A percentile compares a stretch with the other conserved stretches of the same genome.
These are phyloP conservation scores for Hygrocybe coccinea DNA, from an alignment of 768 basidiomycete species.

Conservation along the genomic window DNA sequence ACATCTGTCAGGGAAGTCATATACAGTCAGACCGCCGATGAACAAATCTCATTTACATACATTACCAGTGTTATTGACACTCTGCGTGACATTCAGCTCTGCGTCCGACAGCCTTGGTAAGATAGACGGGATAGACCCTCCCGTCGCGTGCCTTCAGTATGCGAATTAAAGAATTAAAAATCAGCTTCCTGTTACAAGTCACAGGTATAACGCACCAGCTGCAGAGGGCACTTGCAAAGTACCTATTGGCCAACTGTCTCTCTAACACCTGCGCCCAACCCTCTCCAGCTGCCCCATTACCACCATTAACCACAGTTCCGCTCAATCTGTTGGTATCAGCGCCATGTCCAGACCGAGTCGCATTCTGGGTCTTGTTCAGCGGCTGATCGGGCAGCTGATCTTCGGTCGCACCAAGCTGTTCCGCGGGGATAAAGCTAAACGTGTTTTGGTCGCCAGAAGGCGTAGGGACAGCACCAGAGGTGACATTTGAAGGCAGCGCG, in stretches of 20 bases:
- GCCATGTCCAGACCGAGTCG: constrained; percentile 45
- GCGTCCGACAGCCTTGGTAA: constrained; percentile 64
- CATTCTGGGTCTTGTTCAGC: constrained; percentile 37
- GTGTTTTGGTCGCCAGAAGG: constrained; percentile 49
- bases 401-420: constrained; percentile 80
- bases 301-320: constrained; percentile 61
- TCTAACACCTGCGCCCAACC: constrained; percentile 61
- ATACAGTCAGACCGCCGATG: constrained; percentile 1
- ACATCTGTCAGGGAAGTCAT: constrained; percentile 52
- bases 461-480: constrained; percentile 49
- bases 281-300: constrained; percentile 53
- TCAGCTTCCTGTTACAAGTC: background rate
- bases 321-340: constrained; percentile 58
- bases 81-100: constrained; percentile 66
- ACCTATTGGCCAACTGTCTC: constrained; percentile 80
- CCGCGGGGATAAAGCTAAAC: constrained; percentile 64
- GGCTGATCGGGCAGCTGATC: constrained; percentile 66
- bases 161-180: background rate
- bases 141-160: constrained; percentile 68
- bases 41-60: constrained; percentile 38
- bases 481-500: constrained; percentile 67
- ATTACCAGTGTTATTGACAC: constrained; percentile 65
- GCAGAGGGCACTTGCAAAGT: constrained; percentile 77
- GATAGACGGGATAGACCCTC: constrained; percentile 71
- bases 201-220: constrained; percentile 60